Percentiles rank a stretch among this genome's conserved stretches.
Conservation (phyloP, 371 early-diverging fungal genomes). For the Batkoa obscura region DNA sequence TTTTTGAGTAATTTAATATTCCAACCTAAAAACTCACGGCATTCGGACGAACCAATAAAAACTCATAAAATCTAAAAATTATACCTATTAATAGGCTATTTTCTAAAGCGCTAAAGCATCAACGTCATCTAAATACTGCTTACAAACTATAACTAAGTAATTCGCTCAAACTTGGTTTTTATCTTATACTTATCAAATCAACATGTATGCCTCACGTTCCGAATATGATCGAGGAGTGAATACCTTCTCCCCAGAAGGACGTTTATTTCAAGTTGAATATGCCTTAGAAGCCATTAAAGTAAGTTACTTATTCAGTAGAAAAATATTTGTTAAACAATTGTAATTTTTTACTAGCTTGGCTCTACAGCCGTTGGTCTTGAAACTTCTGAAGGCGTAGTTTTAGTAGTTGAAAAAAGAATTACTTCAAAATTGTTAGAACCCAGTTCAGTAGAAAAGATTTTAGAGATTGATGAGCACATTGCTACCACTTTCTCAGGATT, state of each 20-base stretch:
- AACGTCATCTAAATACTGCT: too few relatives aligned
- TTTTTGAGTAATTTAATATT: too few relatives aligned
- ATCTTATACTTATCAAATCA: too few relatives aligned
- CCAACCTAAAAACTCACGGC: too few relatives aligned
- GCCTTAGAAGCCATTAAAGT: slow-evolving; percentile 95
- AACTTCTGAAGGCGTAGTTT: slow-evolving; percentile 77
- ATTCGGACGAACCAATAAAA: too few relatives aligned
- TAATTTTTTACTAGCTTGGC: slow-evolving; percentile 42
- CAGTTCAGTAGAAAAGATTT: slow-evolving; percentile 90
- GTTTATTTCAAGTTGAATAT: slow-evolving; percentile 97
- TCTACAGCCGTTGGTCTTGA: slow-evolving; percentile 95
- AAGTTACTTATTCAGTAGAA: too few relatives aligned
- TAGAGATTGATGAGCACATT: slow-evolving; percentile 86
- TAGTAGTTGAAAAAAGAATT: slow-evolving; percentile 93
- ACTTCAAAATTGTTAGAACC: slow-evolving; percentile 84
- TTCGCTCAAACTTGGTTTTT: too few relatives aligned
- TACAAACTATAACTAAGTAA: too few relatives aligned
- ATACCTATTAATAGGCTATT: too few relatives aligned
- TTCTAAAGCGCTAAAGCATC: too few relatives aligned
- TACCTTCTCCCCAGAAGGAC: slow-evolving; percentile 97
- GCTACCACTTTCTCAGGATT: slow-evolving; percentile 96
- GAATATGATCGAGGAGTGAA: slow-evolving; percentile 98
- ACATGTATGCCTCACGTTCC: slow-evolving; percentile 56
- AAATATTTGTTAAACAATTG: not conserved
- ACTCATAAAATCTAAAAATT: too few relatives aligned